Conservation (phyloP, 2,329 filamentous ascomycete species). For the Aspergillus proliferans region DNA sequence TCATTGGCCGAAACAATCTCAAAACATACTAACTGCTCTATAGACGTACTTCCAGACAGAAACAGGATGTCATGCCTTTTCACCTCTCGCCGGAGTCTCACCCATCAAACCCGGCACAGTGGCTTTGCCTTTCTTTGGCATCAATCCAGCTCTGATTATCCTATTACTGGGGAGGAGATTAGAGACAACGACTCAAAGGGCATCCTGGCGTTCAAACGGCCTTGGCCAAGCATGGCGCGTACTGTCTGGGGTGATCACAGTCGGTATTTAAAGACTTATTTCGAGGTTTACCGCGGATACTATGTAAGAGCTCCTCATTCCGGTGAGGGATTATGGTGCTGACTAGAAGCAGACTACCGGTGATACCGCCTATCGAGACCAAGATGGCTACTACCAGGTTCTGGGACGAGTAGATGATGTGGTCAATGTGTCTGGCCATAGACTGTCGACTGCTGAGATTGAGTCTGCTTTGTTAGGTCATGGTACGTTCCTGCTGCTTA, state of each 20-base stretch:
- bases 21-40: slow-evolving; percentile 59
- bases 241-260: slow-evolving; percentile 96
- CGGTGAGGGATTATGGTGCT: no score
- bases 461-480: no score
- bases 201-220: slow-evolving; percentile 91
- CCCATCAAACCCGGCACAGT: slow-evolving; percentile 96
- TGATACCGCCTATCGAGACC: no score
- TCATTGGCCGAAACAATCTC: not conserved
- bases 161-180: slow-evolving; percentile 87
- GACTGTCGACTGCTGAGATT: no score
- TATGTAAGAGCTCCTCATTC: no score
- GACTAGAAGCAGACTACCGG: no score
- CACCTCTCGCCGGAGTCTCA: slow-evolving; percentile 84
- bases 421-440: no score
- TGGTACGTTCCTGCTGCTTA: no score
- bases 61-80: slow-evolving; percentile 93
- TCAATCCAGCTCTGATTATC: slow-evolving; percentile 95
- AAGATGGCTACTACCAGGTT: no score
- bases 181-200: slow-evolving; percentile 95
- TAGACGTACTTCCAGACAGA: slow-evolving; percentile 99
- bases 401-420: no score
- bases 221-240: slow-evolving; percentile 97
- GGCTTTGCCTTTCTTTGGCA: slow-evolving; percentile 94
- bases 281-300: slow-evolving; percentile 72
- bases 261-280: slow-evolving; percentile 92